Evolutionary conservation across 2,329 filamentous ascomycete genomes (phyloP), one percentile per base, ranked within the genome.

Genomic region (Fusarium veterinarium): DNA sequence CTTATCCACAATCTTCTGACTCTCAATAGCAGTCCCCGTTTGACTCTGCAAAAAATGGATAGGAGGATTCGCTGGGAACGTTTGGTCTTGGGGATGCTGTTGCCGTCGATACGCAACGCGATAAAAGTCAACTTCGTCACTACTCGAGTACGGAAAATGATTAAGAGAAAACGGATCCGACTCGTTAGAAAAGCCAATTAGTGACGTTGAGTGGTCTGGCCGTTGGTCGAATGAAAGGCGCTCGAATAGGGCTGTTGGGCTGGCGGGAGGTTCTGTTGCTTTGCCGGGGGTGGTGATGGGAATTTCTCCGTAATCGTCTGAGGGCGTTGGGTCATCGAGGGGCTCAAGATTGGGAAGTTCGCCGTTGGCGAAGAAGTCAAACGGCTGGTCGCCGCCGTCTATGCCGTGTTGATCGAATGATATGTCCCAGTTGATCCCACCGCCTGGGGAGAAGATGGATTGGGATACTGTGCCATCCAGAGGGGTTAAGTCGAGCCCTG

Each of bases 111-210:
- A 63, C 3, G 60, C 12, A 13, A 63, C 60, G 11, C 60, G 60
- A 30, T 46, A 63, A 19, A 63, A 63, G 7, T 63, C 60, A 7
- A 63, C 60, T 20, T 63, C 60, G 10, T 63, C 60, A 16, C 44
- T 46, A 7, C 37, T 60, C 0, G 60, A 60, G 2, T 63, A 63
- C 8, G 60, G 60, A 0, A 63, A 63, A 17, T 60, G 35, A 1
- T 48, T 14, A 0, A 63, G 55, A 11, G 60, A 63, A 13, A 63
- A 63, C 0, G 60, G 60, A 4, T 63, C 60, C 0, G 60, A 63
- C 1, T 63, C 60, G 16, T 63, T 63, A 0, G 60, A 63, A 0
- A 63, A 63, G 0, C 60, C 60, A 3, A 63, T 63, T 2, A 63
- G 44, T 3, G 60, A 63, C 0, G 60, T 60, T n/a, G 60, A 63